phyloP scores from a whole-genome alignment of 768 basidiomycete species.

The Xerocomellus chrysenteron region DNA sequence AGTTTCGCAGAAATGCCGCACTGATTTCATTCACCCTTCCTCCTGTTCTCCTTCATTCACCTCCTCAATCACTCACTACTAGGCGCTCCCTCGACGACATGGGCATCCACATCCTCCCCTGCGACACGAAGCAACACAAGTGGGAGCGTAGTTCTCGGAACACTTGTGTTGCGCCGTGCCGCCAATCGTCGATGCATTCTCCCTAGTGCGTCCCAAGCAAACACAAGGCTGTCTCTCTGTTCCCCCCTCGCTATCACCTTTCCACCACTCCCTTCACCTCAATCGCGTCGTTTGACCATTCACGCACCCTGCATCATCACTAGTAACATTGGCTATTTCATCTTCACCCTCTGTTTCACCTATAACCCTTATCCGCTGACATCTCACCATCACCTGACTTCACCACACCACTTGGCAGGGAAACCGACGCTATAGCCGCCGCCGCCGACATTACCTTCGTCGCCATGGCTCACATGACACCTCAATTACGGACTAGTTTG shows the following conservation, averaged over 20 bases:
- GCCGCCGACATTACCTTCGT: background rate
- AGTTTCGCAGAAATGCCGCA: constrained; percentile 45
- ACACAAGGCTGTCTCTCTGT: background rate
- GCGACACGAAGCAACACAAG: constrained; percentile 28
- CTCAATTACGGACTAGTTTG: background rate
- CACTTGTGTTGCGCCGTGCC: constrained; percentile 33
- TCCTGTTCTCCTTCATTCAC: background rate
- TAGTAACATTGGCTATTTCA: background rate
- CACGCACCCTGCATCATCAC: background rate
- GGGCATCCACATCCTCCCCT: background rate
- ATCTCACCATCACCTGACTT: constrained; percentile 11
- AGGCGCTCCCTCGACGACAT: background rate
- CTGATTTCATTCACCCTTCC: background rate
- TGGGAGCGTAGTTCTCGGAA: constrained; percentile 50
- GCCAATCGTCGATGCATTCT: background rate
- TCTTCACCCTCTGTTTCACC: background rate
- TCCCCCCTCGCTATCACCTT: background rate
- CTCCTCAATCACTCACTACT: background rate
- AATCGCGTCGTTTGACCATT: background rate
- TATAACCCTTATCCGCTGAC: too few species aligned
- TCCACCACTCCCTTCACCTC: too few species aligned
- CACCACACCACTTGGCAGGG: background rate
- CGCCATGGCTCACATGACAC: background rate
- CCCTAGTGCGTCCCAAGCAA: background rate
- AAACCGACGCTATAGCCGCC: background rate